Evolutionary conservation across 1,139 yeast species (phyloP).

Genomic region (Candida pseudoviswanathii): DNA sequence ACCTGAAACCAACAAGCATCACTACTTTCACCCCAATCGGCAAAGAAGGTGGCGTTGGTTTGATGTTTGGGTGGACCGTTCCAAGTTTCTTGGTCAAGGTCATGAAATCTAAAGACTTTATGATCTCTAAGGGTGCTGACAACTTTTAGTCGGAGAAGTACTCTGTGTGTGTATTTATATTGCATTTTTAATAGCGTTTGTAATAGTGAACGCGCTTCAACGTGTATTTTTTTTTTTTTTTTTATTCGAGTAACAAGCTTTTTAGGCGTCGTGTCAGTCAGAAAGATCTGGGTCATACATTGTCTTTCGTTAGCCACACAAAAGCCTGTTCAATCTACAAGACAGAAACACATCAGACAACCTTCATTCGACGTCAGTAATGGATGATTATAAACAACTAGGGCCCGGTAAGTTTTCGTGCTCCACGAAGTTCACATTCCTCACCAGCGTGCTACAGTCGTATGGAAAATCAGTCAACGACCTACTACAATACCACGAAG

Average conservation of each 20-base stretch:
- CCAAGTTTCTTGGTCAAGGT: constrained; percentile 33
- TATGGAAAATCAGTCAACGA: constrained; percentile 30
- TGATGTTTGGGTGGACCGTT: constrained; percentile 26
- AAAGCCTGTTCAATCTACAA: no score
- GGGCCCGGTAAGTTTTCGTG: constrained; percentile 16
- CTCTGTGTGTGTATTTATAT: neutral
- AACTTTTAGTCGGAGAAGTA: constrained; percentile 8
- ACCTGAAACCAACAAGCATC: constrained; percentile 12
- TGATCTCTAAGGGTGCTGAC: constrained; percentile 19
- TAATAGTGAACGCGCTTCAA: neutral
- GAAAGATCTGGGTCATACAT: no score
- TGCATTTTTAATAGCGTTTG: neutral
- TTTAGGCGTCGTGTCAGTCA: no score
- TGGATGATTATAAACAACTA: constrained; percentile 33
- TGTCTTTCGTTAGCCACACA: no score
- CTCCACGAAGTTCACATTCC: constrained; percentile 19
- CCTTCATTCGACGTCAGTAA: constrained; percentile 7
- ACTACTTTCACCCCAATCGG: constrained; percentile 35
- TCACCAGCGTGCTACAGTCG: constrained; percentile 17
- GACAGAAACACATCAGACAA: neutral
- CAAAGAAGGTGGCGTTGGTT: constrained; percentile 39
- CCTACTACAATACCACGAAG: constrained; percentile 19
- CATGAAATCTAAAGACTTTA: constrained; percentile 27
- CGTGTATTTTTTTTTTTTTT: no score
- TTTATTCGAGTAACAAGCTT: no score